phyloP scores from a whole-genome alignment of 2,329 filamentous ascomycete species.

The Exophiala sideris region DNA sequence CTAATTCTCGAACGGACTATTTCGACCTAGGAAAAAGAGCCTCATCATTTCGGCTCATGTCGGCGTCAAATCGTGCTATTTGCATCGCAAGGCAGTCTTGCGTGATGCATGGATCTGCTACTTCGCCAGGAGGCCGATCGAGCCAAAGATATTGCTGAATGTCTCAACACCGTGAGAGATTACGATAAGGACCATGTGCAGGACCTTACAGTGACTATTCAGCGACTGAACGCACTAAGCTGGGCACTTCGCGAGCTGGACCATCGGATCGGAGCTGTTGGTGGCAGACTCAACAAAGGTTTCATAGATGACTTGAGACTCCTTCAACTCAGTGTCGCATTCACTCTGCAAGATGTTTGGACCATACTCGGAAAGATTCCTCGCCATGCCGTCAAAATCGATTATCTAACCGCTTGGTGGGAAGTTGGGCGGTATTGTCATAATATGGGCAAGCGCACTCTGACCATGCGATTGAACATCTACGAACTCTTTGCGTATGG shows the following conservation, averaged over 20 bases:
- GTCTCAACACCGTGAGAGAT: constrained; percentile 49
- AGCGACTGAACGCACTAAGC: constrained; percentile 55
- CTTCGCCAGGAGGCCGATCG: constrained; percentile 45
- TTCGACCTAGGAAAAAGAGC: constrained; percentile 12
- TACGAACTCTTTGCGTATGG: constrained; percentile 51
- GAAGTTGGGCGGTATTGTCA: constrained; percentile 40
- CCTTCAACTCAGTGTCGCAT: constrained; percentile 47
- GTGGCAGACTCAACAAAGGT: constrained; percentile 37
- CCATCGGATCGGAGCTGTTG: constrained; percentile 37
- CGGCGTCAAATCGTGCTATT: not conserved
- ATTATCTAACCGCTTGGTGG: constrained; percentile 51
- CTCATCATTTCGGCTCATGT: constrained; percentile 2
- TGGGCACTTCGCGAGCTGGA: constrained; percentile 49
- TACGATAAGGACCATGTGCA: constrained; percentile 50
- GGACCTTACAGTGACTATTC: constrained; percentile 53
- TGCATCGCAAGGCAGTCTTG: constrained; percentile 3
- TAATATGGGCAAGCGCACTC: constrained; percentile 46
- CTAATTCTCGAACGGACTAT: constrained; percentile 2
- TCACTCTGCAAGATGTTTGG: constrained; percentile 52
- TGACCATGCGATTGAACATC: constrained; percentile 48
- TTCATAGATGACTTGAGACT: constrained; percentile 47
- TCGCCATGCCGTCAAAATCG: constrained; percentile 29
- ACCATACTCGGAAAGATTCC: constrained; percentile 43
- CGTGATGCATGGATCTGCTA: constrained; percentile 35
- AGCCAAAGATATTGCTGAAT: constrained; percentile 53